Conservation (phyloP, 176 grass and related monocot species). For the Bonia amplexicaulis region DNA sequence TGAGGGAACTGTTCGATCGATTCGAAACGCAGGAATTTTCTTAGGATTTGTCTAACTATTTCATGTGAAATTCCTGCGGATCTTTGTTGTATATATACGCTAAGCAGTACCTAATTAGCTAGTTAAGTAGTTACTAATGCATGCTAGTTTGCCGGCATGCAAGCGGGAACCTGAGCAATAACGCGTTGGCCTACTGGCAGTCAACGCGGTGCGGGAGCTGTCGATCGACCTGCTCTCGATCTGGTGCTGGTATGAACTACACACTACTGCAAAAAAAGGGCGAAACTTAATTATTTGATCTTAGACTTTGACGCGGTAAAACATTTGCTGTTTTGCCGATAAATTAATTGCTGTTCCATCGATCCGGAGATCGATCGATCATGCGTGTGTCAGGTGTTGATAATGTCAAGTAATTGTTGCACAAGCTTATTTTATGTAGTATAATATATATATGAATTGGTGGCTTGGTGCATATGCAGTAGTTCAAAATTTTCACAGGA, state of each 20-base stretch:
- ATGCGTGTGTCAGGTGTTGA: neutral
- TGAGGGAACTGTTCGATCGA: neutral
- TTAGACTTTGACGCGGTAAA: conserved; percentile 23
- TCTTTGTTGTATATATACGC: neutral
- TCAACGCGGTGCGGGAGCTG: neutral
- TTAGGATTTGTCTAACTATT: neutral
- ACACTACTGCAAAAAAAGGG: no score
- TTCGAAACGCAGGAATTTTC: neutral
- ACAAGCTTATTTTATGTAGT: neutral
- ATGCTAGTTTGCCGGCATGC: neutral
- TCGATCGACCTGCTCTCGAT: neutral
- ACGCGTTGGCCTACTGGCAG: neutral
- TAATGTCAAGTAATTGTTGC: neutral
- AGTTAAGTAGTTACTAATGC: neutral
- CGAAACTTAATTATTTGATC: neutral
- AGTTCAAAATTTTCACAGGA: neutral
- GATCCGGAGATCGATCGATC: neutral
- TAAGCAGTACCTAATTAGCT: neutral
- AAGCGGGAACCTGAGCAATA: neutral
- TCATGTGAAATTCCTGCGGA: neutral
- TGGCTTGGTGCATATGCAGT: neutral
- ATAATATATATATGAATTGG: neutral
- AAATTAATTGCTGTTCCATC: neutral
- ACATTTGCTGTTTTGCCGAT: neutral
- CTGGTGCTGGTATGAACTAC: neutral